A percentile compares a stretch with the other conserved stretches of the same genome.
Conservation (phyloP, 2,329 filamentous ascomycete species). For the Xylaria sp. region DNA sequence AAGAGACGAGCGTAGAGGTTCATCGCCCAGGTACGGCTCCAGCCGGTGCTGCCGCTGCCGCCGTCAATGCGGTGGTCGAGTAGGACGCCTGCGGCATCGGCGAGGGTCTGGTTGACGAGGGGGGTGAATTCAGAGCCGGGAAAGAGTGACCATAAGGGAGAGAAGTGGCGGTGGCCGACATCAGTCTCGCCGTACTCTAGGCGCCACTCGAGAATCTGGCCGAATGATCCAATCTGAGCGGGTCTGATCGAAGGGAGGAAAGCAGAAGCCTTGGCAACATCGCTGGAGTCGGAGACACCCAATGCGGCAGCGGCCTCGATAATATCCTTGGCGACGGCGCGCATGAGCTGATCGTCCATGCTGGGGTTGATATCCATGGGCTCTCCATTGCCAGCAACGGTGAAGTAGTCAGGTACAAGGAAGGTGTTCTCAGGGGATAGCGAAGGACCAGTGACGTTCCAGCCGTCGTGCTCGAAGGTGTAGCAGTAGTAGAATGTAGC, state of each 20-base stretch:
- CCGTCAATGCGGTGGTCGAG: constrained; percentile 16
- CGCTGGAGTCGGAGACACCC: constrained; percentile 5
- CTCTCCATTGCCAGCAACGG: constrained; percentile 5
- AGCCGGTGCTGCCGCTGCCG: constrained; percentile 35
- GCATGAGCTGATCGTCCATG: constrained; percentile 31
- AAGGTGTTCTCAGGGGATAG: constrained; percentile 21
- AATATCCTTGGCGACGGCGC: constrained; percentile 33
- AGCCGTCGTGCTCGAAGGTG: constrained; percentile 30
- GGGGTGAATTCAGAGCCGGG: constrained; percentile 20
- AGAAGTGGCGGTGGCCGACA: constrained; percentile 22
- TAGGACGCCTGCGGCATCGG: constrained; percentile 14
- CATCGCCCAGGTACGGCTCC: constrained; percentile 44
- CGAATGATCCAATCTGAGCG: constrained; percentile 17
- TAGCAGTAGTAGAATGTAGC: constrained; percentile 37
- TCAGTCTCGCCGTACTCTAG: constrained; percentile 20
- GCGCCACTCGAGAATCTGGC: constrained; percentile 25
- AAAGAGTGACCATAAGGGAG: constrained; percentile 20
- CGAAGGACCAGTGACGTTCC: constrained; percentile 17
- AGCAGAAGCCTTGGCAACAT: constrained; percentile 5
- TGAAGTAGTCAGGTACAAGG: constrained; percentile 6
- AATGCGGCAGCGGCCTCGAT: constrained; percentile 16
- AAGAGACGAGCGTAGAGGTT: constrained; percentile 42
- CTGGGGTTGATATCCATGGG: constrained; percentile 13
- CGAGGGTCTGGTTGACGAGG: constrained; percentile 8
- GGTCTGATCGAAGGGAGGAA: constrained; percentile 16